phyloP scores from a whole-genome alignment of 352 stramenopile species.

The Pythium folliculosum region DNA sequence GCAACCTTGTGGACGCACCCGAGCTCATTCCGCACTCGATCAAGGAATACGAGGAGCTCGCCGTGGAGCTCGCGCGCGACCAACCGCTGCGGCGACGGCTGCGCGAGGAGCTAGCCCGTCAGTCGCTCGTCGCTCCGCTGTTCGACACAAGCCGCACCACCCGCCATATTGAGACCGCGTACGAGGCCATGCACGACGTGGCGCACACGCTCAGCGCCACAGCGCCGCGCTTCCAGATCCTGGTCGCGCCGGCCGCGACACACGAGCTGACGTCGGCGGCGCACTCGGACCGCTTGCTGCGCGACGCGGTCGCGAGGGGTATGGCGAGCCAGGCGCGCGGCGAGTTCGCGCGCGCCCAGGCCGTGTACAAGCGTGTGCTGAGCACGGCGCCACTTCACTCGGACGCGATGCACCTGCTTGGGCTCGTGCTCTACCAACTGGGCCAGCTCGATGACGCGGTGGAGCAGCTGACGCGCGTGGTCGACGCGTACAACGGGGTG shows the following conservation, averaged over 20 bases:
- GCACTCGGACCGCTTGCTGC: conserved; percentile 20
- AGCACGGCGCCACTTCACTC: conserved; percentile 25
- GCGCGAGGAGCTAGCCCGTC: conserved; percentile 33
- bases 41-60: conserved; percentile 73
- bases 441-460: conserved; percentile 21
- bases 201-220: conserved; percentile 13
- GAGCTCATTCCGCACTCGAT: conserved; percentile 50
- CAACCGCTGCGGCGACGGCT: conserved; percentile 27
- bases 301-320: conserved; percentile 24
- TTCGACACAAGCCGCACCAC: conserved; percentile 73
- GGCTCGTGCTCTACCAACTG: conserved; percentile 25
- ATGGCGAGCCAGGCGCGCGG: conserved; percentile 36
- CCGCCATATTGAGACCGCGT: conserved; percentile 66
- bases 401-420: conserved; percentile 58
- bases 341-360: conserved; percentile 27
- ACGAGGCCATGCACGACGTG: conserved; percentile 67
- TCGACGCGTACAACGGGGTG: conserved; percentile 9
- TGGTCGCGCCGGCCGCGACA: conserved; percentile 37
- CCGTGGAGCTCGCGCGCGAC: conserved; percentile 46
- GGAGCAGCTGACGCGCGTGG: conserved; percentile 27
- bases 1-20: conserved; percentile 33
- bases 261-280: not conserved
- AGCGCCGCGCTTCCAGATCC: conserved; percentile 39
- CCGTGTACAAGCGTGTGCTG: conserved; percentile 49
- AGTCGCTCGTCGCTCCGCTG: conserved; percentile 48